Evolutionary conservation across 202 grass and related monocot species (phyloP).

Genomic region (Zoysia matrella): DNA sequence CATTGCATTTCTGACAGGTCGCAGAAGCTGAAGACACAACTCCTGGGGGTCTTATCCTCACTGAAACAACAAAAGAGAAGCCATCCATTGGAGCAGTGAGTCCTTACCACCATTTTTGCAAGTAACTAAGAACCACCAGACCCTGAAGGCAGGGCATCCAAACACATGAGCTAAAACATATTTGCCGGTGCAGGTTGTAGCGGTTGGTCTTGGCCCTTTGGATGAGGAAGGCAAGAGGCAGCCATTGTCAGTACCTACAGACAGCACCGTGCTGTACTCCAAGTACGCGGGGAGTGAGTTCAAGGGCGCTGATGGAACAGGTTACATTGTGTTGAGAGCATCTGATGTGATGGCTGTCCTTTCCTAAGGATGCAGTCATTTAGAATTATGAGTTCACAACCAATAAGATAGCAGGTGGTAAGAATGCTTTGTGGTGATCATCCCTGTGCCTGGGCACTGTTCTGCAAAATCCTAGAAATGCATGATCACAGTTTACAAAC

Average conservation of each 20-base stretch:
- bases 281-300: conserved; percentile 40
- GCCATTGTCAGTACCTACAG: conserved; percentile 45
- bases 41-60: conserved; percentile 62
- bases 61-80: background rate
- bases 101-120: background rate
- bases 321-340: conserved; percentile 66
- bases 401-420: background rate
- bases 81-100: conserved; percentile 63
- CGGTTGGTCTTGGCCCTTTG: conserved; percentile 64
- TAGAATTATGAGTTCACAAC: conserved; percentile 19
- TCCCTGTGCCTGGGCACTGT: background rate
- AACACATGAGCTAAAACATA: conserved; percentile 9
- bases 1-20: conserved; percentile 33
- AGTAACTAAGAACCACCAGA: background rate
- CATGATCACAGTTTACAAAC: background rate
- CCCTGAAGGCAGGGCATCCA: background rate
- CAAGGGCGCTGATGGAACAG: conserved; percentile 51
- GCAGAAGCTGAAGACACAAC: conserved; percentile 57
- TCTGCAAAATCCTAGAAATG: background rate
- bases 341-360: conserved; percentile 77
- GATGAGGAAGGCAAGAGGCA: conserved; percentile 72
- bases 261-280: conserved; percentile 64
- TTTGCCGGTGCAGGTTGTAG: conserved; percentile 51
- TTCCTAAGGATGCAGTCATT: conserved; percentile 21
- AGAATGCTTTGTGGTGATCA: conserved; percentile 24